phyloP scores from a whole-genome alignment of 345 rosid species.

The Draba incana region DNA sequence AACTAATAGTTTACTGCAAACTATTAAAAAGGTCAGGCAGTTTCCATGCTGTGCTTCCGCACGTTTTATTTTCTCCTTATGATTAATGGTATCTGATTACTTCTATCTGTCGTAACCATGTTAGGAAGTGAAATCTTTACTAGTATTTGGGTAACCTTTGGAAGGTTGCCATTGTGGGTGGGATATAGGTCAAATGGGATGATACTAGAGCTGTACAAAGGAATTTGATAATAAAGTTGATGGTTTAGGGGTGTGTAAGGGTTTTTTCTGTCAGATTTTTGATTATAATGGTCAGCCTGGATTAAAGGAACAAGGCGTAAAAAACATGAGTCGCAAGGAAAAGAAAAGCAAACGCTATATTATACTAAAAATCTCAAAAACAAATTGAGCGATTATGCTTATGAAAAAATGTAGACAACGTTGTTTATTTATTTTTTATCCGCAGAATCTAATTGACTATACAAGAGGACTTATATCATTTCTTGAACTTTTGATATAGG shows the following conservation, averaged over 20 bases:
- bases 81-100: slow-evolving; percentile 1
- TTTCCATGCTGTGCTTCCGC: slow-evolving; percentile 5
- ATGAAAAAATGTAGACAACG: background rate
- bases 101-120: slow-evolving; percentile 5
- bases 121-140: slow-evolving; percentile 19
- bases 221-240: slow-evolving; percentile 6
- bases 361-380: slow-evolving; percentile 11
- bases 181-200: background rate
- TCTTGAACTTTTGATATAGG: slow-evolving; percentile 52
- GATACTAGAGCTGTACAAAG: slow-evolving; percentile 2
- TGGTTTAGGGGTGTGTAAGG: slow-evolving; percentile 15
- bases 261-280: background rate
- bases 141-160: slow-evolving; percentile 13
- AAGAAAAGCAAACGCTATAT: slow-evolving; percentile 5
- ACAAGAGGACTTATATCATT: slow-evolving; percentile 19
- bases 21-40: slow-evolving; percentile 69
- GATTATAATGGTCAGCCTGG: slow-evolving; percentile 11
- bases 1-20: slow-evolving; percentile 47
- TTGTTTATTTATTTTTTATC: background rate
- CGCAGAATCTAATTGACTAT: slow-evolving; percentile 19
- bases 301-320: slow-evolving; percentile 13
- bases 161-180: background rate
- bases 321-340: slow-evolving; percentile 25
- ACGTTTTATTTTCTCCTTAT: background rate
- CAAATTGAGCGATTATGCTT: slow-evolving; percentile 4